These are phyloP conservation scores for Carex parvula DNA, from an alignment of 176 grass and related monocot species.

Conservation along the genomic window DNA sequence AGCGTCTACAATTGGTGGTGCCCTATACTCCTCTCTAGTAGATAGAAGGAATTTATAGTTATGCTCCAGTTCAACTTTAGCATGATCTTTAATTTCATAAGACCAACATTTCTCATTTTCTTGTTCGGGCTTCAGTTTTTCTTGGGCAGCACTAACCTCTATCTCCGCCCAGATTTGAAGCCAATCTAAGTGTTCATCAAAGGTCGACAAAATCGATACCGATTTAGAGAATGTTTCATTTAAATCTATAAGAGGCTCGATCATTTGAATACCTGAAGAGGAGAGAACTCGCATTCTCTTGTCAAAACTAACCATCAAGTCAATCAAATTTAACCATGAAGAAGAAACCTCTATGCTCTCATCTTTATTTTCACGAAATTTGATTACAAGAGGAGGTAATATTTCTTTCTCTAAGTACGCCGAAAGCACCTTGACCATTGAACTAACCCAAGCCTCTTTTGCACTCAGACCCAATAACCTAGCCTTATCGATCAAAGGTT, in stretches of 20 bases:
- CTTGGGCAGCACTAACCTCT: constrained; percentile 59
- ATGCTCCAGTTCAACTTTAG: constrained; percentile 19
- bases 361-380: constrained; percentile 34
- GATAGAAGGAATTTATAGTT: constrained; percentile 54
- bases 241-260: constrained; percentile 39
- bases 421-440: constrained; percentile 81
- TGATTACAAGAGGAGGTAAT: constrained; percentile 48
- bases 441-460: constrained; percentile 93
- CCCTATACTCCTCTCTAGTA: constrained; percentile 78
- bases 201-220: constrained; percentile 72
- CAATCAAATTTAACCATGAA: constrained; percentile 86
- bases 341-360: constrained; percentile 45
- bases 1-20: constrained; percentile 65
- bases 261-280: constrained; percentile 57
- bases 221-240: constrained; percentile 54
- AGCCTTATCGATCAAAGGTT: constrained; percentile 92
- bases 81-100: constrained; percentile 30
- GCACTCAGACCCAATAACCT: constrained; percentile 74
- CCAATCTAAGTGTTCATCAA: constrained; percentile 74
- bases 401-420: constrained; percentile 64
- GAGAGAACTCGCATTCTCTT: constrained; percentile 82
- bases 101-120: constrained; percentile 57
- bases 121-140: constrained; percentile 62
- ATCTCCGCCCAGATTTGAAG: constrained; percentile 74
- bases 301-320: constrained; percentile 81